Conservation (phyloP, 768 basidiomycete species). For the Mycena metata region DNA sequence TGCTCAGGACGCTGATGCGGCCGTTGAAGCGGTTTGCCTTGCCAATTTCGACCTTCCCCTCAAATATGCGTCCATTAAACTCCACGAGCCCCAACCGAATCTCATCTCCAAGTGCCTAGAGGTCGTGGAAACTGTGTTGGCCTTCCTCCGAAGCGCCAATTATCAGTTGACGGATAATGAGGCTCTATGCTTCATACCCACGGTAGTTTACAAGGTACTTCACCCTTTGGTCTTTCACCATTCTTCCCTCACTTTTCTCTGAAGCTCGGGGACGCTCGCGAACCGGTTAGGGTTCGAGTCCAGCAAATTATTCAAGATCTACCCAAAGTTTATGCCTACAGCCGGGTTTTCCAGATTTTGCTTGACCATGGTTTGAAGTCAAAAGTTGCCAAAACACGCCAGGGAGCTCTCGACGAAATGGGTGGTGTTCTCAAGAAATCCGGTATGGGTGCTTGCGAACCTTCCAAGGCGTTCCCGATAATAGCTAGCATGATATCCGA, state of each 20-base stretch:
- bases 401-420: constrained; percentile 88
- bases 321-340: constrained; percentile 93
- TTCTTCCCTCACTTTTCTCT: constrained; percentile 4
- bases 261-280: constrained; percentile 94
- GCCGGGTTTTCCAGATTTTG: constrained; percentile 89
- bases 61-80: constrained; percentile 93
- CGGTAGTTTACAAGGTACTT: constrained; percentile 87
- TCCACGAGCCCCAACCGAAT: constrained; percentile 93
- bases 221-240: neutral
- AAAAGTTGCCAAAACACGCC: constrained; percentile 92
- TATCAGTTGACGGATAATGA: constrained; percentile 90
- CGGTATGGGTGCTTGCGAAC: constrained; percentile 86
- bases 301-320: constrained; percentile 87
- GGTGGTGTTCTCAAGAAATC: constrained; percentile 82
- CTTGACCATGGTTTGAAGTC: constrained; percentile 91
- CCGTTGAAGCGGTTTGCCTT: constrained; percentile 73
- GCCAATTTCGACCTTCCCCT: constrained; percentile 92
- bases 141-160: constrained; percentile 78
- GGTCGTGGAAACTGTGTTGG: constrained; percentile 81
- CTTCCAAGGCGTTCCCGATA: constrained; percentile 81
- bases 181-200: constrained; percentile 89
- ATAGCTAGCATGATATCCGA: constrained; percentile 88
- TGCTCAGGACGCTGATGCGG: constrained; percentile 69
- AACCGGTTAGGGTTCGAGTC: constrained; percentile 83
- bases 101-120: constrained; percentile 91